phyloP scores from a whole-genome alignment of 345 rosid species.

The Citrus glauca region DNA sequence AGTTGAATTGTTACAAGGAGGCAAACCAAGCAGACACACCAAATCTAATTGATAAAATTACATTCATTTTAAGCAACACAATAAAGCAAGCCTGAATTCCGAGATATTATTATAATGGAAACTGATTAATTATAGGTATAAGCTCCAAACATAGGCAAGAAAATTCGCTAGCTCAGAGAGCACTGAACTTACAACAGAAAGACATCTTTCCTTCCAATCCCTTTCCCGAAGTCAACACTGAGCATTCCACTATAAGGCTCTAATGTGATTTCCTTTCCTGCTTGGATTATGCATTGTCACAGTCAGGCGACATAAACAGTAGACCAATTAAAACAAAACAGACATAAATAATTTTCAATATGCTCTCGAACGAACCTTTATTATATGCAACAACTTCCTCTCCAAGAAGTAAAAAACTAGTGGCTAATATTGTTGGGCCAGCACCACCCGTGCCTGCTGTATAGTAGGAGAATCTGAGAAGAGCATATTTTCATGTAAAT shows the following conservation, averaged over 20 bases:
- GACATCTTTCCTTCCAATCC: conserved; percentile 80
- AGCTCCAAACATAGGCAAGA: neutral
- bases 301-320: conserved; percentile 4
- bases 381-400: conserved; percentile 90
- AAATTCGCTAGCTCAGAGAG: conserved; percentile 4
- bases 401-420: conserved; percentile 90
- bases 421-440: conserved; percentile 90
- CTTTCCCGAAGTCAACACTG: conserved; percentile 87
- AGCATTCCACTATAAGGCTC: conserved; percentile 82
- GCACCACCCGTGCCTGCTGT: conserved; percentile 99
- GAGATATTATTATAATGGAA: neutral
- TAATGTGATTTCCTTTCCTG: conserved; percentile 82
- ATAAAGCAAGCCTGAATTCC: neutral
- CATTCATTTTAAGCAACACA: neutral
- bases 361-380: conserved; percentile 44
- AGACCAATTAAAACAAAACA: neutral
- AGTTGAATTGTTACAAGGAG: neutral
- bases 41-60: neutral
- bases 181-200: conserved; percentile 69
- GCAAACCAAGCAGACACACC: neutral
- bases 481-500: conserved; percentile 6
- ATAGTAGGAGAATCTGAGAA: conserved; percentile 79
- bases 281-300: conserved; percentile 17
- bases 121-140: neutral
- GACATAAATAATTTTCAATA: neutral